Evolutionary conservation across 2,329 filamentous ascomycete species (phyloP).

Genomic region (Colletotrichum sp.): DNA sequence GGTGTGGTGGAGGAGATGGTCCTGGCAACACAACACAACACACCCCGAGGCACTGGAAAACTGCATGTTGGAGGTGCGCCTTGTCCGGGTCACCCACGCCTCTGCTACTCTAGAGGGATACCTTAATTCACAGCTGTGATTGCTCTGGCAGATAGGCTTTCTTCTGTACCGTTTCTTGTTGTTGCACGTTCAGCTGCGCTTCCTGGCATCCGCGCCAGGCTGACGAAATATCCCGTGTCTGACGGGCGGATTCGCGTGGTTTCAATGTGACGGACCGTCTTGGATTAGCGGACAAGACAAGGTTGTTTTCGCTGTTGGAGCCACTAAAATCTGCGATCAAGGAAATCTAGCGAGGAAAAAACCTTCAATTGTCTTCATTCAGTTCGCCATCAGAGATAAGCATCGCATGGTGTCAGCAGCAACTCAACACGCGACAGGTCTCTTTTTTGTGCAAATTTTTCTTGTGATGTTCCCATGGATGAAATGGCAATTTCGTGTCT

Average conservation of each 20-base stretch:
- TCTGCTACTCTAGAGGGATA: not conserved
- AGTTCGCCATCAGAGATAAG: constrained; percentile 6
- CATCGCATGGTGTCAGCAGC: not conserved
- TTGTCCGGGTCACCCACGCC: not conserved
- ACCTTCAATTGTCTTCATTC: not conserved
- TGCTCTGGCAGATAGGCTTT: not conserved
- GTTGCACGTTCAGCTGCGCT: not conserved
- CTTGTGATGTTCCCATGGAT: not conserved
- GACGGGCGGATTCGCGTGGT: not conserved
- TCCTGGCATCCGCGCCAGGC: not conserved
- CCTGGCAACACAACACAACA: not conserved
- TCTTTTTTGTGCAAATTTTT: not conserved
- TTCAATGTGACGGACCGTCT: not conserved
- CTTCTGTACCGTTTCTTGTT: not conserved
- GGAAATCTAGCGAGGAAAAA: not conserved
- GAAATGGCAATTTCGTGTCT: not conserved
- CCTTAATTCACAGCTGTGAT: not conserved
- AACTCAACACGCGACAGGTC: not conserved
- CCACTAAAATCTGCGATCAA: not conserved
- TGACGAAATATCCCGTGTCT: not conserved
- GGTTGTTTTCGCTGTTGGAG: not conserved
- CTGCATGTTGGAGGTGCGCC: not conserved
- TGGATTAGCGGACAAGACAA: not conserved
- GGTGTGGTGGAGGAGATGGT: not conserved
- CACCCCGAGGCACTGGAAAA: not conserved